Base-by-base conservation (phyloP, 805 yeast species). In the Sugiyamaella chiloensis region DNA sequence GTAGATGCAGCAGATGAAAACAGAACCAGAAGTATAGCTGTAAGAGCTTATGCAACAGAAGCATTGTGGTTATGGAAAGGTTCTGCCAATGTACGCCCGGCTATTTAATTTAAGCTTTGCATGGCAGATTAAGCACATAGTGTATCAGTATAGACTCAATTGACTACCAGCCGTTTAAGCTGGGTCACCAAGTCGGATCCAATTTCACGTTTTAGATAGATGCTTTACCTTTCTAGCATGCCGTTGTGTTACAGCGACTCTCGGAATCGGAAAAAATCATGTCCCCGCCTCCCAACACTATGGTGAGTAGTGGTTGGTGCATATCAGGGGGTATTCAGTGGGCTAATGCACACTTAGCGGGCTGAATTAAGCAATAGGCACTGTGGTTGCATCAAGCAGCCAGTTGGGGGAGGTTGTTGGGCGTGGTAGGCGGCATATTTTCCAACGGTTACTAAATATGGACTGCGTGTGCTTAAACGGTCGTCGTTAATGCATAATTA, bases 41-140 rank as follows among this genome's bases (percentile, higher is more conserved):
- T 89, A 1, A 72, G 86, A 56, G 85, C 78, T 55, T 87, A 88
- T 62, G 95, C 96, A 0, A 73, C 85, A 24, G 97, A 90, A 55
- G 95, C 96, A 0, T 71, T 90, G 29, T 90, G 96, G 96, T 67
- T 90, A 45, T 87, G 95, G 93, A 82, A 75, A 56, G 56, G 62
- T 29, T 30, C 30, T 9, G 47, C 42, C 19, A 29, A 30, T 27
- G 9, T 40, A 17, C 48, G 52, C 7, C 40, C 46, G 4, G 52
- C 52, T 2, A 30, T 48, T 8, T 48, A 34, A 31, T 12, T n/a
- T n/a, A n/a, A n/a, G n/a, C n/a, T n/a, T n/a, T n/a, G n/a, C n/a
- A n/a, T n/a, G n/a, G n/a, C n/a, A n/a, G n/a, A n/a, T n/a, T n/a
- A n/a, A n/a, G n/a, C n/a, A n/a, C n/a, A n/a, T n/a, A n/a, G n/a